phyloP scores from a whole-genome alignment of 2,329 filamentous ascomycete genomes.

The Dothideomycetes sp. region DNA sequence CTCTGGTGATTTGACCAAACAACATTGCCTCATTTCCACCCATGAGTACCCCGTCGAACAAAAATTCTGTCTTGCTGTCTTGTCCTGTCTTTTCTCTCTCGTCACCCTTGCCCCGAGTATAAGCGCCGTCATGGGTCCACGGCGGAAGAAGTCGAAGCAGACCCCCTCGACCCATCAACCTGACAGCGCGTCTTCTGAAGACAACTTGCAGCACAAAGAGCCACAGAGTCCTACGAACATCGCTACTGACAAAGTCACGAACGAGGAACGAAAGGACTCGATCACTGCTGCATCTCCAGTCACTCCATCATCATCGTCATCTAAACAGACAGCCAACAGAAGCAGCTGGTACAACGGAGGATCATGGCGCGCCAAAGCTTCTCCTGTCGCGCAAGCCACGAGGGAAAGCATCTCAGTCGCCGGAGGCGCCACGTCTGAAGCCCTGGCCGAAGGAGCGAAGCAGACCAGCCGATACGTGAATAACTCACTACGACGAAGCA shows the following conservation, averaged over 20 bases:
- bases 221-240: background rate
- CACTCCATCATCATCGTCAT: background rate
- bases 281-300: background rate
- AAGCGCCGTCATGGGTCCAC: constrained; percentile 13
- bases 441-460: constrained; percentile 25
- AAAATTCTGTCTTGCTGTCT: no score
- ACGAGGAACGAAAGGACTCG: background rate
- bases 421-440: constrained; percentile 34
- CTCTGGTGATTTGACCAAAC: no score
- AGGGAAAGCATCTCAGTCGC: constrained; percentile 38
- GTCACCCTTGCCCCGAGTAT: background rate
- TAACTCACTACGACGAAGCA: constrained; percentile 17
- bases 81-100: background rate
- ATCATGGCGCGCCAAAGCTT: constrained; percentile 38
- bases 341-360: constrained; percentile 38
- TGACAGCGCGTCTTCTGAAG: constrained; percentile 7
- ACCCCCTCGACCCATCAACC: background rate
- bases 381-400: constrained; percentile 37
- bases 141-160: constrained; percentile 34
- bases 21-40: no score
- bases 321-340: constrained; percentile 4
- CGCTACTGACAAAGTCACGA: background rate
- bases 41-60: no score
- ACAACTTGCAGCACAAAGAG: background rate
- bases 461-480: constrained; percentile 16